Evolutionary conservation across 768 basidiomycete species (phyloP).

Genomic region (Tylopilus sp.): DNA sequence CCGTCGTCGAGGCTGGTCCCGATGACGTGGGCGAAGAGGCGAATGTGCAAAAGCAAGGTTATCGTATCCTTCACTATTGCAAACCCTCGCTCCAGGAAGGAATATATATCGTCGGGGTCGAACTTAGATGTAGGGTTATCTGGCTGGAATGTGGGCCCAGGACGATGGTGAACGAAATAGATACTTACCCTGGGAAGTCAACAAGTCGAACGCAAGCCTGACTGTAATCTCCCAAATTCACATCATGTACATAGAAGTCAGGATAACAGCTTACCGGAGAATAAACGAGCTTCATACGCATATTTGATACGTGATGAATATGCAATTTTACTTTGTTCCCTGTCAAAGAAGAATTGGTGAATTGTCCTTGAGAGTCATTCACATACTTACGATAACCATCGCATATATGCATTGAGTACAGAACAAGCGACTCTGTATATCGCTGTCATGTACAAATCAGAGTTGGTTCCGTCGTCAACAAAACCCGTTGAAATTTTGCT

Average conservation of each 20-base stretch:
- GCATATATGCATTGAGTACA: slow-evolving; percentile 12
- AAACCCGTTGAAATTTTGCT: slow-evolving; percentile 7
- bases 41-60: slow-evolving; percentile 26
- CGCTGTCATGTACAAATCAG: slow-evolving; percentile 11
- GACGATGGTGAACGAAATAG: neutral
- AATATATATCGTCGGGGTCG: neutral
- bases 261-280: slow-evolving; percentile 10
- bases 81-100: slow-evolving; percentile 11
- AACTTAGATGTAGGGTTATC: neutral
- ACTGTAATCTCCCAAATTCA: slow-evolving; percentile 5
- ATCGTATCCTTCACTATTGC: slow-evolving; percentile 4
- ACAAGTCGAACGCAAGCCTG: slow-evolving; percentile 17
- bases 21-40: slow-evolving; percentile 15
- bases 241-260: neutral
- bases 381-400: slow-evolving; percentile 18
- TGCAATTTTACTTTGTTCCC: neutral
- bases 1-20: slow-evolving; percentile 14
- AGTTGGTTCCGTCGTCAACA: neutral
- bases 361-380: neutral
- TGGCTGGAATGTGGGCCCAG: neutral
- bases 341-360: neutral
- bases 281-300: slow-evolving; percentile 19
- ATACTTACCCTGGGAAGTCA: slow-evolving; percentile 21
- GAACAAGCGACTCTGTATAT: slow-evolving; percentile 15
- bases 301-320: slow-evolving; percentile 22